phyloP scores from a whole-genome alignment of 2,329 filamentous ascomycete species.

The Waltergamsia citrina region DNA sequence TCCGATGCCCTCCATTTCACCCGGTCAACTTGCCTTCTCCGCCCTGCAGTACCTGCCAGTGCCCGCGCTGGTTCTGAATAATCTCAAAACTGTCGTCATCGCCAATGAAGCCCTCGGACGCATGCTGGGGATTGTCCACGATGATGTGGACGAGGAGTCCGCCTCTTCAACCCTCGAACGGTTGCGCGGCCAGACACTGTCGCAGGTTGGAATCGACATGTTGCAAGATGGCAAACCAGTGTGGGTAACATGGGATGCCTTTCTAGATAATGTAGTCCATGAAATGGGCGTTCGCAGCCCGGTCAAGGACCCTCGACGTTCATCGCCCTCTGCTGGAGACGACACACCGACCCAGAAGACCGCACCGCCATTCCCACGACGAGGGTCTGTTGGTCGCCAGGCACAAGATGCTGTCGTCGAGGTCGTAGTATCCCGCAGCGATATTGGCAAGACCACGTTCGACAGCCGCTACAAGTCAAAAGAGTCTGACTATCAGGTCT shows the following conservation, averaged over 20 bases:
- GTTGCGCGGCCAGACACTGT: slow-evolving; percentile 55
- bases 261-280: slow-evolving; percentile 42
- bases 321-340: slow-evolving; percentile 13
- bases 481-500: slow-evolving; percentile 31
- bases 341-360: slow-evolving; percentile 23
- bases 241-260: slow-evolving; percentile 49
- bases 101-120: slow-evolving; percentile 70
- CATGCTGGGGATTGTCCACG: slow-evolving; percentile 49
- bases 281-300: slow-evolving; percentile 26
- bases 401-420: slow-evolving; percentile 56
- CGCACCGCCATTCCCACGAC: slow-evolving; percentile 21
- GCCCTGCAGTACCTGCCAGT: slow-evolving; percentile 68
- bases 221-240: slow-evolving; percentile 55
- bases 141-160: slow-evolving; percentile 28
- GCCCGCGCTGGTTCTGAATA: slow-evolving; percentile 59
- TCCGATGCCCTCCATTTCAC: slow-evolving; percentile 36
- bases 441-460: slow-evolving; percentile 27
- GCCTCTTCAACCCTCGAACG: slow-evolving; percentile 41
- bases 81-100: slow-evolving; percentile 58
- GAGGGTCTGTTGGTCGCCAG: slow-evolving; percentile 13
- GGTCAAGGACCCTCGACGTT: slow-evolving; percentile 4
- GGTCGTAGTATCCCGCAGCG: slow-evolving; percentile 51
- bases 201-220: slow-evolving; percentile 65
- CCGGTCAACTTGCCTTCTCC: slow-evolving; percentile 51
- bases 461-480: slow-evolving; percentile 21